phyloP scores from a whole-genome alignment of 2,329 filamentous ascomycete genomes.

The Cordyceps cateniannulata region DNA sequence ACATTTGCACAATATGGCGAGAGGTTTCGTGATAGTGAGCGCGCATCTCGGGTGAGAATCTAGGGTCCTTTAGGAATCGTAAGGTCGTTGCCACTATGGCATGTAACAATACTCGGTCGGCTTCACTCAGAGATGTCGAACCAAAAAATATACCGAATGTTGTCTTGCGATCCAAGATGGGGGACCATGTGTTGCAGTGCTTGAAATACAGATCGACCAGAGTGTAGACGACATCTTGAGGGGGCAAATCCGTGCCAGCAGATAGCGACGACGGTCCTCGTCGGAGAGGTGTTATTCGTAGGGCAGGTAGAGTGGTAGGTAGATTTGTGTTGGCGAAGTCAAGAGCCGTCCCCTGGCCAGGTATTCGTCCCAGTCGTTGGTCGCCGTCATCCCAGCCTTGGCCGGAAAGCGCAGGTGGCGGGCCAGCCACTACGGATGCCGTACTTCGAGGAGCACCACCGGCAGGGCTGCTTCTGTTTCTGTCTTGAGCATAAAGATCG shows the following conservation, averaged over 20 bases:
- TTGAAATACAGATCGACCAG: conserved; percentile 58
- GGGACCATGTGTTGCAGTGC: conserved; percentile 56
- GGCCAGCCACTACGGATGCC: conserved; percentile 8
- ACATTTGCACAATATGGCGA: conserved; percentile 33
- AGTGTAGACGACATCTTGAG: conserved; percentile 53
- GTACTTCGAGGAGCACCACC: conserved; percentile 3
- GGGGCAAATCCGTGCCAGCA: conserved; percentile 45
- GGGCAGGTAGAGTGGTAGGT: not conserved
- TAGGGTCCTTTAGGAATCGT: conserved; percentile 34
- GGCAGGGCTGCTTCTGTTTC: conserved; percentile 18
- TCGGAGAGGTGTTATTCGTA: conserved; percentile 10
- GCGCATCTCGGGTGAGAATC: conserved; percentile 30
- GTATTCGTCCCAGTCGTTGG: not conserved
- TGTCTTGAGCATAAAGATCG: conserved; percentile 21
- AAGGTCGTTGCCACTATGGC: conserved; percentile 39
- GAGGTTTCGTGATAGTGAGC: conserved; percentile 33
- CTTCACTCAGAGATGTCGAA: conserved; percentile 31
- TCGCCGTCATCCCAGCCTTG: conserved; percentile 10
- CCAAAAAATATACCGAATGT: conserved; percentile 35
- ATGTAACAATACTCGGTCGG: conserved; percentile 34
- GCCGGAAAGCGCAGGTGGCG: conserved; percentile 5
- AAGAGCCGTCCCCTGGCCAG: not conserved
- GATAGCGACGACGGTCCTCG: conserved; percentile 25
- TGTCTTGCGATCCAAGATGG: conserved; percentile 37
- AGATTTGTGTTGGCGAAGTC: not conserved